These are phyloP conservation scores for Trichophyton rubrum DNA, from an alignment of 2,329 filamentous ascomycete genomes.

Conservation along the genomic window DNA sequence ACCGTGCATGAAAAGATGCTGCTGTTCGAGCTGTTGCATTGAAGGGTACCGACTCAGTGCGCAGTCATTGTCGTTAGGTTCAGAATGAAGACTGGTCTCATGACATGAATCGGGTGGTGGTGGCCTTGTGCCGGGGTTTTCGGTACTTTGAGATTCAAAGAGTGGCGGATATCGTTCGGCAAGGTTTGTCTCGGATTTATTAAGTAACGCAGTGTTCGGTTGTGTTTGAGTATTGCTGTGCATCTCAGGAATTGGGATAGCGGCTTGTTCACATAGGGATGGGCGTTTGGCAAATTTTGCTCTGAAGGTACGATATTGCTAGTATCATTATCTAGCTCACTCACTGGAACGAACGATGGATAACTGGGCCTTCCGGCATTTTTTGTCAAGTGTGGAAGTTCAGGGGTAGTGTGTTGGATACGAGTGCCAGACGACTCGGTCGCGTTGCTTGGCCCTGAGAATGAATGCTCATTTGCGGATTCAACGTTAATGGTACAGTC, in stretches of 20 bases:
- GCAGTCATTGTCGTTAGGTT: not conserved
- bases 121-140: not conserved
- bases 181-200: slow-evolving; percentile 23
- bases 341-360: not conserved
- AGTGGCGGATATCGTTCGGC: slow-evolving; percentile 26
- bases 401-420: not conserved
- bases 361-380: not conserved
- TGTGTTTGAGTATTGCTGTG: not conserved
- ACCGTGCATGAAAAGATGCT: not conserved
- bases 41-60: slow-evolving; percentile 9
- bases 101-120: not conserved
- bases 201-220: slow-evolving; percentile 16
- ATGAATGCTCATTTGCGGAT: not conserved
- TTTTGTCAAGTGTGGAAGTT: not conserved
- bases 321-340: not conserved
- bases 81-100: not conserved
- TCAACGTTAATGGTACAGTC: not conserved
- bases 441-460: not conserved
- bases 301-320: not conserved
- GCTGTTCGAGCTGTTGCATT: slow-evolving; percentile 11
- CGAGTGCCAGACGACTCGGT: not conserved
- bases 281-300: not conserved
- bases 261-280: not conserved
- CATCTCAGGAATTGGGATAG: not conserved
- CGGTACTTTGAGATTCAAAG: slow-evolving; percentile 13